These are phyloP conservation scores for Vanderwaltozyma verrucispora DNA, from an alignment of 805 yeast genomes.

Conservation along the genomic window DNA sequence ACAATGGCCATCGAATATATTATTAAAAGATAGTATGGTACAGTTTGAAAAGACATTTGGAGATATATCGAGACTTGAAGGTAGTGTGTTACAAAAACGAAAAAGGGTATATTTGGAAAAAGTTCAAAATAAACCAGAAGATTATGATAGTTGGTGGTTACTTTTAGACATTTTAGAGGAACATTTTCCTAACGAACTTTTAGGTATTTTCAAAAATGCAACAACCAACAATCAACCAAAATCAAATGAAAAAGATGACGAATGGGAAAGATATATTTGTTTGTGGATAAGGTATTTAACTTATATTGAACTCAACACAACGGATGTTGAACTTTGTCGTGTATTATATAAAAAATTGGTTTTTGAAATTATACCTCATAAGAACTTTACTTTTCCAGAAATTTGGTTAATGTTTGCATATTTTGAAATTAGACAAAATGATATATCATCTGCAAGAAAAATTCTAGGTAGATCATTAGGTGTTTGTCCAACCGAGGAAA, in stretches of 20 bases:
- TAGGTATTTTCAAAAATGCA: conserved; percentile 9
- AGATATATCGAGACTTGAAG: conserved; percentile 40
- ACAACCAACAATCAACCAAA: conserved; percentile 16
- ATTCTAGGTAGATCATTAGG: conserved; percentile 69
- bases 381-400: conserved; percentile 53
- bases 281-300: conserved; percentile 60
- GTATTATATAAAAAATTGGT: conserved; percentile 41
- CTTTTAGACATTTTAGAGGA: conserved; percentile 45
- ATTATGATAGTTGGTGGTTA: conserved; percentile 80
- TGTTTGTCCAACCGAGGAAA: conserved; percentile 44
- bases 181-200: conserved; percentile 13
- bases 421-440: conserved; percentile 58
- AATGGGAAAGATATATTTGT: conserved; percentile 62
- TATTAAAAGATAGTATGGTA: conserved; percentile 35
- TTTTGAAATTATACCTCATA: conserved; percentile 42
- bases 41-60: conserved; percentile 63
- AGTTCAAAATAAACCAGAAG: conserved; percentile 37
- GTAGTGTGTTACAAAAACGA: conserved; percentile 44
- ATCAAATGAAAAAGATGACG: conserved; percentile 29
- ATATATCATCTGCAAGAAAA: conserved; percentile 48
- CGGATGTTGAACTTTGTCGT: conserved; percentile 39
- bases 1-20: conserved; percentile 31
- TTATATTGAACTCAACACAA: conserved; percentile 43
- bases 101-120: conserved; percentile 42
- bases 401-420: conserved; percentile 64